Base-by-base conservation (phyloP, 495 filamentous ascomycete species). In the Alectoria sarmentosa region DNA sequence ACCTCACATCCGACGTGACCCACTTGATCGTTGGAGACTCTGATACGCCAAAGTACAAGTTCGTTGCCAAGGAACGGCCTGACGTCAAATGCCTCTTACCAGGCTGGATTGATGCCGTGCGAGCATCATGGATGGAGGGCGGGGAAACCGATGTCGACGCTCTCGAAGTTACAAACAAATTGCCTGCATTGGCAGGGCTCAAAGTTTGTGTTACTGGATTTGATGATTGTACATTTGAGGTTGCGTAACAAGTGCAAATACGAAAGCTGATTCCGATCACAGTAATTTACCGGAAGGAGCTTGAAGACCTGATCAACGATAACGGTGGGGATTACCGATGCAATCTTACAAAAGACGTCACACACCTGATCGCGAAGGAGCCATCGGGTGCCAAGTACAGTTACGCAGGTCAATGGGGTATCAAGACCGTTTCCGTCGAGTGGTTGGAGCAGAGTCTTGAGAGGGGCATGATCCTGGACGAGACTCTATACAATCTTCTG, bases 1-100 rank as follows among this genome's bases (percentile, higher is more conserved):
- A 98, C 74, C 86, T 98, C n/a, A 98, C 94, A 39, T 89, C 89
- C 55, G 91, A 97, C 73, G 91, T 96, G 65, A 98, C 94, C 4
- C 94, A 98, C 77, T 83, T 98, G 37, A 84, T 98, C 67, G 90
- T 96, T 67, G 94, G 92, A 70, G 87, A 89, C 64, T 87, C 88
- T 63, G 82, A 90, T 68, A 97, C 92, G 0, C 83, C 87, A 19
- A 98, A 98, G 74, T 98, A 98, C 78, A 88, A 86, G 71, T 96
- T 94, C 76, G 93, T 97, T 70, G 94, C 94, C 30, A 91, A 86
- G 66, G 89, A 92, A 72, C 83, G 94, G 37, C 82, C 86, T 41
- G 94, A 98, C 72, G 86, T 98, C 68, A 84, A 83, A 62, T 89
- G 90, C 58, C 82, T 98, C 74, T 81, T 80, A 49, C 84, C 87